Evolutionary conservation across 352 stramenopile genomes (phyloP).

Genomic region (Pythium aphanidermatum): DNA sequence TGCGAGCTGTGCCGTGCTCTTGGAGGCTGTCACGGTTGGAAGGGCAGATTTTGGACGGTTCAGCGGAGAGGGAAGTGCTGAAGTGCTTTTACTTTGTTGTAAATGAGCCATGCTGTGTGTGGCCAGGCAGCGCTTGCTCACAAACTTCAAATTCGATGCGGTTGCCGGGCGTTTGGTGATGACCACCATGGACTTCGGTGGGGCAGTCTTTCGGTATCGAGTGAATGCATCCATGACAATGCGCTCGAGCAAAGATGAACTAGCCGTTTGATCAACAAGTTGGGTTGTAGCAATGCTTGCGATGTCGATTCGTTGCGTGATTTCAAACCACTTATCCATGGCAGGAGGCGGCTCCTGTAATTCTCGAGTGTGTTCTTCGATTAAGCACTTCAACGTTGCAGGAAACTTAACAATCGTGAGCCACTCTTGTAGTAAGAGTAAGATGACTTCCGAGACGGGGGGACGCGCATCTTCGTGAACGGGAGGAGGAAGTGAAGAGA

Average conservation of each 20-base stretch:
- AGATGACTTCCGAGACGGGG: conserved; percentile 27
- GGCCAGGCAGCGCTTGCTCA: conserved; percentile 7
- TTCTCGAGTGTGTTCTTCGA: conserved; percentile 27
- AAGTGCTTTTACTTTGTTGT: neutral
- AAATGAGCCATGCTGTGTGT: conserved; percentile 1
- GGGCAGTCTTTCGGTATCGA: neutral
- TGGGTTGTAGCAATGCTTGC: no score
- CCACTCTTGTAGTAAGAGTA: conserved; percentile 48
- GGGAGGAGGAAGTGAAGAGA: no score
- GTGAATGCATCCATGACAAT: conserved; percentile 6
- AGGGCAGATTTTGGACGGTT: conserved; percentile 41
- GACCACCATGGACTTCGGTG: conserved; percentile 1
- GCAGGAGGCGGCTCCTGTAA: conserved; percentile 14
- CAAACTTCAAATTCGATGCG: conserved; percentile 5
- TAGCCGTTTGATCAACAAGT: neutral
- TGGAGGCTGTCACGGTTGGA: conserved; percentile 30
- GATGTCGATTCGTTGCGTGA: conserved; percentile 19
- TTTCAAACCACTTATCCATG: conserved; percentile 21
- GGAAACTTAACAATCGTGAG: conserved; percentile 25
- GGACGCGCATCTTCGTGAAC: no score
- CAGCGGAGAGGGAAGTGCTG: neutral
- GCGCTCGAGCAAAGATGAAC: conserved; percentile 10
- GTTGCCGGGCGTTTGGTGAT: conserved; percentile 5
- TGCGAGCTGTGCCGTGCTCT: conserved; percentile 31
- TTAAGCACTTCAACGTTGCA: conserved; percentile 29